Conservation (phyloP, 129 eudicot genomes). For the Lactuca saligna region DNA sequence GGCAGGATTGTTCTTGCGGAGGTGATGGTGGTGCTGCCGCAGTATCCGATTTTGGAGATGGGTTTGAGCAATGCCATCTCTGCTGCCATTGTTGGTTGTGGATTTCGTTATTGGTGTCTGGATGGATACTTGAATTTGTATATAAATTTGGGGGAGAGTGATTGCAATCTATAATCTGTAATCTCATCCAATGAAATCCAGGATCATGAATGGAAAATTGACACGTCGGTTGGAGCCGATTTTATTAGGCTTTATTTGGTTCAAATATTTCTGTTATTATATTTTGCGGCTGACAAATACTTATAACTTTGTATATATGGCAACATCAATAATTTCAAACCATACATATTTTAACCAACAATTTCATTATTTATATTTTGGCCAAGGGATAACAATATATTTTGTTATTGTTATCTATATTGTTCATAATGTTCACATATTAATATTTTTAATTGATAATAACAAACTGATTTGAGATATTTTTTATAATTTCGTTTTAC, state of each 20-base stretch:
- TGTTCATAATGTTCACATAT: too few relatives aligned
- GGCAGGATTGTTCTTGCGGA: conserved; percentile 32
- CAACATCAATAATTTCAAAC: not conserved
- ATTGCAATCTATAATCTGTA: conserved; percentile 41
- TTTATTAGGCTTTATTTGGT: conserved; percentile 12
- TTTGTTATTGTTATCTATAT: too few relatives aligned
- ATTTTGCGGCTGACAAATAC: conserved; percentile 10
- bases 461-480: too few relatives aligned
- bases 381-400: not conserved
- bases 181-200: conserved; percentile 84
- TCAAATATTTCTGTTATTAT: not conserved
- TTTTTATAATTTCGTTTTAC: too few relatives aligned
- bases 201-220: conserved; percentile 38
- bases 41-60: conserved; percentile 49
- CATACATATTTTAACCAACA: not conserved
- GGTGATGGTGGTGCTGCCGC: conserved; percentile 26
- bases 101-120: not conserved
- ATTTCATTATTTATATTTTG: too few relatives aligned
- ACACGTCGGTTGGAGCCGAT: conserved; percentile 55
- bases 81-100: conserved; percentile 40
- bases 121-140: not conserved
- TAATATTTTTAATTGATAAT: too few relatives aligned
- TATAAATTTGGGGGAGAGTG: conserved; percentile 12
- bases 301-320: not conserved
- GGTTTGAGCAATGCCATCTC: conserved; percentile 78